These are phyloP conservation scores for Saccharomycopsis guyanensis DNA, from an alignment of 805 yeast genomes.

Conservation along the genomic window DNA sequence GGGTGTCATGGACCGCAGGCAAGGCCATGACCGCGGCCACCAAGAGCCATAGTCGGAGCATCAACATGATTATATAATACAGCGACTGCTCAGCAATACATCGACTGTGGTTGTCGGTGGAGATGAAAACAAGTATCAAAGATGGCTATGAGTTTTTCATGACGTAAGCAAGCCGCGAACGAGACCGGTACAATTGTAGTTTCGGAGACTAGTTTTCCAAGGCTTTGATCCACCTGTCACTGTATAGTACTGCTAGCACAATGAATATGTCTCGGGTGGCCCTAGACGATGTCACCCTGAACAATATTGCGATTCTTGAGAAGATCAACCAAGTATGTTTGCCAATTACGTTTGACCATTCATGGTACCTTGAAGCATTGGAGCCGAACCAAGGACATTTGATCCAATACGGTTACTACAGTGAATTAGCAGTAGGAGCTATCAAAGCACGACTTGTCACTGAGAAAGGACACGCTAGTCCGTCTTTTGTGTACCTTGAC, in stretches of 20 bases:
- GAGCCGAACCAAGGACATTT: constrained; percentile 5
- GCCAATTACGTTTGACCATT: constrained; percentile 44
- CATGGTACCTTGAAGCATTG: constrained; percentile 26
- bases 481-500: constrained; percentile 56
- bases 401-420: constrained; percentile 42
- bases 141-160: no score
- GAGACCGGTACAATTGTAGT: no score
- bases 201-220: no score
- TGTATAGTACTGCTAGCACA: no score
- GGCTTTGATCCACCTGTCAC: no score
- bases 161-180: no score
- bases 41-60: background rate
- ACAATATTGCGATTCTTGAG: constrained; percentile 53
- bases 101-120: no score
- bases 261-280: background rate
- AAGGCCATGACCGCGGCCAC: background rate
- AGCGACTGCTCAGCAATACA: no score
- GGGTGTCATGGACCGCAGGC: constrained; percentile 15
- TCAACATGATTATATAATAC: no score
- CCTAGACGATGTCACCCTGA: constrained; percentile 49
- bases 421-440: constrained; percentile 78
- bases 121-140: no score
- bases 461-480: constrained; percentile 29
- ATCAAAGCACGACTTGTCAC: constrained; percentile 49
- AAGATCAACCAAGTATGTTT: constrained; percentile 45